Percentiles rank a stretch among this genome's conserved stretches.
Evolutionary conservation across 225 moss, liverwort and hornwort species (phyloP).

Genomic region (Anthoceros angustus): DNA sequence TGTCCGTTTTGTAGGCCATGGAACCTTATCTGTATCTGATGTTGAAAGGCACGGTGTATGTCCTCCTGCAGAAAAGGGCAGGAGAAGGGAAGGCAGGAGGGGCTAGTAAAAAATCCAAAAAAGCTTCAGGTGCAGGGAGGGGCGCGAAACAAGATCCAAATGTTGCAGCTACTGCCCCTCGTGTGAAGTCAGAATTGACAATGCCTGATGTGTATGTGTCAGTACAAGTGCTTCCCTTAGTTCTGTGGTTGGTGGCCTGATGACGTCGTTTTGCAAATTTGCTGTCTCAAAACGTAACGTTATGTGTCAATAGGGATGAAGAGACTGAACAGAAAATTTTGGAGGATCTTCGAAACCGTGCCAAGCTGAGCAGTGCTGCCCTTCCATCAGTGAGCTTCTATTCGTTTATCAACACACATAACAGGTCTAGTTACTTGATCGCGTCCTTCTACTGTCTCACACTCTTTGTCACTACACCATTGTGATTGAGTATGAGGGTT

Average conservation of each 20-base stretch:
- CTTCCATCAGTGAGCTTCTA: conserved; percentile 96
- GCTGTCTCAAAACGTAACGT: not conserved
- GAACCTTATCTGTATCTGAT: no score
- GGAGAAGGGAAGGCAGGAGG: conserved; percentile 56
- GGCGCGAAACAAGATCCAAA: conserved; percentile 46
- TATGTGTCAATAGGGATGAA: conserved; percentile 28
- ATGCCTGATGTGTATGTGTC: conserved; percentile 59
- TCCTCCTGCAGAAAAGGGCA: conserved; percentile 30
- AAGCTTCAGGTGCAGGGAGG: conserved; percentile 45
- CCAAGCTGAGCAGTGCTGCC: conserved; percentile 87
- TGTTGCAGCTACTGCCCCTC: conserved; percentile 43
- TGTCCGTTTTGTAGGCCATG: no score
- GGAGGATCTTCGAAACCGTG: conserved; percentile 81
- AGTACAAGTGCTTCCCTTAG: not conserved
- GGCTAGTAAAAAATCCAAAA: conserved; percentile 70
- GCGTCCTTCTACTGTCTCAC: not conserved
- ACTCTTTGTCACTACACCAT: not conserved
- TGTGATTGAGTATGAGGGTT: not conserved
- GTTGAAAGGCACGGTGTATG: not conserved
- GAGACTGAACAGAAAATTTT: conserved; percentile 67
- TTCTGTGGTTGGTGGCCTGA: not conserved
- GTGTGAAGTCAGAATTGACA: conserved; percentile 90
- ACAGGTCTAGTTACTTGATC: conserved; percentile 22
- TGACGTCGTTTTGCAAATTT: not conserved
- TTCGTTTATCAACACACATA: conserved; percentile 92